Percentiles rank a stretch among this genome's conserved stretches.
phyloP scores from a whole-genome alignment of 352 stramenopile genomes.

The Lagenidium giganteum region DNA sequence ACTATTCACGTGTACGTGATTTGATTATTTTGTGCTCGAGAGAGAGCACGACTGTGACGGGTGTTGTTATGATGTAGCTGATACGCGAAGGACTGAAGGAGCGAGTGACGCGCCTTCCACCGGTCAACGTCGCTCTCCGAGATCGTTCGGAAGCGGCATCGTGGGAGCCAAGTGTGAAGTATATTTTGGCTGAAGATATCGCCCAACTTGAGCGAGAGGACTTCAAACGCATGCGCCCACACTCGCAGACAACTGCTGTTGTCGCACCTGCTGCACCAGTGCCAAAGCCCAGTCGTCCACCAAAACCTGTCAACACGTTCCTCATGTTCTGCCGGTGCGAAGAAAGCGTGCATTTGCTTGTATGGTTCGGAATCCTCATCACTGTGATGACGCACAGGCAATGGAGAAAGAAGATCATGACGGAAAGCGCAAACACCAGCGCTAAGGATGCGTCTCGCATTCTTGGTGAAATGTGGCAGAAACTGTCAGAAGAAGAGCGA shows the following conservation, averaged over 20 bases:
- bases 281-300: conserved; percentile 53
- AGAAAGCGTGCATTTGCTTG: not conserved
- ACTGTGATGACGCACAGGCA: conserved; percentile 21
- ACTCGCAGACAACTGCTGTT: conserved; percentile 35
- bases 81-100: conserved; percentile 55
- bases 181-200: conserved; percentile 62
- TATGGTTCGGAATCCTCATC: too few relatives aligned
- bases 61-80: too few relatives aligned
- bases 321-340: conserved; percentile 74
- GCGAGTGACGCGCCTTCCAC: conserved; percentile 37
- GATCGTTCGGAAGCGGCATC: conserved; percentile 41
- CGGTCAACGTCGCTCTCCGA: conserved; percentile 36
- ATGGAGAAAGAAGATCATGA: conserved; percentile 73
- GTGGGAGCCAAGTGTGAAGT: conserved; percentile 60
- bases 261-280: conserved; percentile 11
- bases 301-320: conserved; percentile 74
- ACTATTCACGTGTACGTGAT: conserved; percentile 49
- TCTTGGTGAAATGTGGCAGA: conserved; percentile 74
- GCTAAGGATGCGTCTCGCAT: conserved; percentile 72
- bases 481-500: conserved; percentile 62
- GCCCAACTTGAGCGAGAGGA: conserved; percentile 57
- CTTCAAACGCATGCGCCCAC: conserved; percentile 60
- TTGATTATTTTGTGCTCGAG: not conserved
- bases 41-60: too few relatives aligned
- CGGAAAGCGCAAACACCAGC: conserved; percentile 45